Evolutionary conservation across 148 eudicot species (phyloP).

Genomic region (Fagopyrum tataricum): DNA sequence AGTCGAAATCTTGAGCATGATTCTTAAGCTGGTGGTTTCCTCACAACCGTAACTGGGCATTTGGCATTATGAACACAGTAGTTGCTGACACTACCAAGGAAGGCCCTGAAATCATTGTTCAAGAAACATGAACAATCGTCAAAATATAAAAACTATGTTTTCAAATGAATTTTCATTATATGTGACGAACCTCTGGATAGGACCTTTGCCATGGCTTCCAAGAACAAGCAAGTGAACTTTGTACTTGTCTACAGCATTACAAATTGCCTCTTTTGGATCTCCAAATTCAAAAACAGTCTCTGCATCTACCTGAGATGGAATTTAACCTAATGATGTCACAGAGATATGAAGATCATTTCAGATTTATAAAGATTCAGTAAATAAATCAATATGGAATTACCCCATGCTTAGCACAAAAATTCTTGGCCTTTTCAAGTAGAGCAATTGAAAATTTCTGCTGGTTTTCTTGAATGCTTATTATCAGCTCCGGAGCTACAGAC

Average conservation of each 20-base stretch:
- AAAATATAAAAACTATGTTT: background rate
- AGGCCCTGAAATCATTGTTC: constrained; percentile 26
- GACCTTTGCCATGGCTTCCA: constrained; percentile 55
- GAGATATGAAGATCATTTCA: background rate
- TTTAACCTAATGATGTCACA: too few species aligned
- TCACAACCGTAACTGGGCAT: constrained; percentile 47
- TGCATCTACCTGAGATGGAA: constrained; percentile 31
- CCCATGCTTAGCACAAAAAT: constrained; percentile 44
- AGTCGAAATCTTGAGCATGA: background rate
- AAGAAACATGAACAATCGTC: background rate
- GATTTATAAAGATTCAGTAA: background rate
- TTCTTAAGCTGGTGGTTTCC: constrained; percentile 14
- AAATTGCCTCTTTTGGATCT: constrained; percentile 50
- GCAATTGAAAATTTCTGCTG: constrained; percentile 33
- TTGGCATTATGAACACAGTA: constrained; percentile 45
- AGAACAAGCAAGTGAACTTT: constrained; percentile 43
- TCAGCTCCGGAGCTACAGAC: constrained; percentile 46
- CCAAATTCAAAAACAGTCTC: constrained; percentile 45
- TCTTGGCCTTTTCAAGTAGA: constrained; percentile 52
- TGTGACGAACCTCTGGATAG: constrained; percentile 33
- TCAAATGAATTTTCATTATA: background rate
- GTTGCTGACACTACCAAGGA: constrained; percentile 56
- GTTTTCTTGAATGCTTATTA: constrained; percentile 39
- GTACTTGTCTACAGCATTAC: constrained; percentile 49
- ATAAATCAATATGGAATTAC: constrained; percentile 24